Conservation (phyloP, 345 rosid genomes). For the Populus alba region DNA sequence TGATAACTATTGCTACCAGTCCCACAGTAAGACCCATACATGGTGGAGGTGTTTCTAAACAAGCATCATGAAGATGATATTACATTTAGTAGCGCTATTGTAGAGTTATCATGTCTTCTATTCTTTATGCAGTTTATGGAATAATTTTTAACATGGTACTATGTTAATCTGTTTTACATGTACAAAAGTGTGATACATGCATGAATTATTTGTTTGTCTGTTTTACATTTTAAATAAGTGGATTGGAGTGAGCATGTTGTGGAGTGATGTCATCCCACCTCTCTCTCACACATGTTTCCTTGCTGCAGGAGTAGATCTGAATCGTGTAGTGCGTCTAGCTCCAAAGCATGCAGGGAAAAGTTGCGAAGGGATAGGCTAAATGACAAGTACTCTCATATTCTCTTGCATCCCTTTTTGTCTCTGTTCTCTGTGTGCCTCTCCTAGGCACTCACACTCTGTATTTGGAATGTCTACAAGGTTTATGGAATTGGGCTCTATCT, state of each 20-base stretch:
- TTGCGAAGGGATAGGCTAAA: constrained; percentile 83
- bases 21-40: neutral
- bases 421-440: neutral
- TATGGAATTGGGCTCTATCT: constrained; percentile 64
- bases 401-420: neutral
- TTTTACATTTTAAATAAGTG: neutral
- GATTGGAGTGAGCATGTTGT: neutral
- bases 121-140: neutral
- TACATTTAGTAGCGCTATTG: neutral
- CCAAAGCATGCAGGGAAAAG: constrained; percentile 92
- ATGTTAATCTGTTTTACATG: neutral
- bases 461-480: constrained; percentile 48
- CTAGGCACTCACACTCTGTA: constrained; percentile 5
- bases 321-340: constrained; percentile 61
- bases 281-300: constrained; percentile 50
- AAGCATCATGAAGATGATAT: neutral
- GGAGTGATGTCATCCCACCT: neutral
- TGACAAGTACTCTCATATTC: constrained; percentile 47
- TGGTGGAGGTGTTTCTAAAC: neutral
- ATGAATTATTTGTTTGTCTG: neutral
- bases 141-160: neutral
- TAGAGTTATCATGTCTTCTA: neutral
- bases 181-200: neutral
- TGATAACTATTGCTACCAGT: neutral
- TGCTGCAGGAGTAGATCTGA: constrained; percentile 34